phyloP scores from a whole-genome alignment of 169 alveolate species.

The Babesia caballi region DNA sequence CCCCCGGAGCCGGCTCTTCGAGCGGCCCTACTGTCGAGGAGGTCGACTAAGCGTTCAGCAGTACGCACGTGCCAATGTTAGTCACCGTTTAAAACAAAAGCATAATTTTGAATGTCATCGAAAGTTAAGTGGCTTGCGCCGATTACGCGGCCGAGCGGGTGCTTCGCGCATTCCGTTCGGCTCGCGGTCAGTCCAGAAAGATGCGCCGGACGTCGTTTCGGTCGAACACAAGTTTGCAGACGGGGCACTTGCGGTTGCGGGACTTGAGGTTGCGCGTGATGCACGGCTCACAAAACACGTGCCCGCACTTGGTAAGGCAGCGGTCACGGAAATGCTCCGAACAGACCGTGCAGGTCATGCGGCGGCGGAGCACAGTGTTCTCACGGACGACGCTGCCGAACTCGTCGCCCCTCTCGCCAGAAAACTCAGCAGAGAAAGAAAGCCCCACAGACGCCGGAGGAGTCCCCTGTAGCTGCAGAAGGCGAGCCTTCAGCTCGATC shows the following conservation, averaged over 20 bases:
- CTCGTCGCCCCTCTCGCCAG: not conserved
- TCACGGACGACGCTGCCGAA: conserved; percentile 50
- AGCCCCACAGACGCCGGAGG: not conserved
- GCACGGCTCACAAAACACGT: conserved; percentile 76
- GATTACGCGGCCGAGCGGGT: not conserved
- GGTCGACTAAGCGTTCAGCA: conserved; percentile 78
- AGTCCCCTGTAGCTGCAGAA: not conserved
- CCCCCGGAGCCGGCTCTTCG: conserved; percentile 74
- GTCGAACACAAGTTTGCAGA: conserved; percentile 76
- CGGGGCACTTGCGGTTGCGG: conserved; percentile 78
- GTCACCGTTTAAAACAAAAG: not conserved
- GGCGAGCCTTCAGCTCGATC: conserved; percentile 11
- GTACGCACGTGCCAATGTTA: not conserved
- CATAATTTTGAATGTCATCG: not conserved
- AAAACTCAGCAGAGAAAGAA: not conserved
- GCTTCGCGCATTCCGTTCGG: not conserved
- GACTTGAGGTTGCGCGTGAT: conserved; percentile 62
- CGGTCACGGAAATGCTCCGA: conserved; percentile 78
- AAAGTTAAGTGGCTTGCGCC: not conserved
- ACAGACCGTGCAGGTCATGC: conserved; percentile 79
- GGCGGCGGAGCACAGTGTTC: conserved; percentile 68
- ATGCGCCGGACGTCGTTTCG: conserved; percentile 71
- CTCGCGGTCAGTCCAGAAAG: conserved; percentile 31
- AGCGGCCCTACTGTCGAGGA: conserved; percentile 91
- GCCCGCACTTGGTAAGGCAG: conserved; percentile 78